A percentile compares a stretch with the other conserved stretches of the same genome.
phyloP scores from a whole-genome alignment of 306 rosid genomes.

The Lathyrus oleraceus region DNA sequence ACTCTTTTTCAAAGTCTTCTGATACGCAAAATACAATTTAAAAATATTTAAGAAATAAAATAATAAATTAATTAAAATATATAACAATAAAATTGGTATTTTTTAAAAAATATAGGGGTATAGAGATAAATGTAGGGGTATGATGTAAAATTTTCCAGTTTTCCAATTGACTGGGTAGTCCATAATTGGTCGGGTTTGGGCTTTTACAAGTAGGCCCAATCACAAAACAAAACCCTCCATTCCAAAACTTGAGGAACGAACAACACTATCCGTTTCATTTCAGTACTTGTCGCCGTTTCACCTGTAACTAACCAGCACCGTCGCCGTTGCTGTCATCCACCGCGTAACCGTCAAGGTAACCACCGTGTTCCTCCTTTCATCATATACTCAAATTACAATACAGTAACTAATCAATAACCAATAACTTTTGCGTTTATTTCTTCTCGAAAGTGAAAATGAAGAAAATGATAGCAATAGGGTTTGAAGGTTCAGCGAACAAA shows the following conservation, averaged over 20 bases:
- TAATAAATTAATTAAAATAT: too few species aligned
- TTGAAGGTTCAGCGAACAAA: constrained; percentile 97
- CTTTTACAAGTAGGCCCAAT: background rate
- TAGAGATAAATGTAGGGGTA: too few species aligned
- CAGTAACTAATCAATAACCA: too few species aligned
- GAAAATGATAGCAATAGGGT: constrained; percentile 78
- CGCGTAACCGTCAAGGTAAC: background rate
- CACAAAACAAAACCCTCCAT: background rate
- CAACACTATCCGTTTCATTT: background rate
- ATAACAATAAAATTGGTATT: too few species aligned
- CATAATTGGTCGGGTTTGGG: background rate
- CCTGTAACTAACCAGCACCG: background rate
- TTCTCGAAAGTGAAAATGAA: constrained; percentile 46
- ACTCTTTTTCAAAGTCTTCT: too few species aligned
- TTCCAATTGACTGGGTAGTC: background rate
- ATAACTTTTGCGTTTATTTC: too few species aligned
- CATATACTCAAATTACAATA: background rate
- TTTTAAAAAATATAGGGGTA: too few species aligned
- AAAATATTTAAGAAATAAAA: too few species aligned
- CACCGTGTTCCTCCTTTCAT: background rate
- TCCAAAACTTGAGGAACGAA: background rate
- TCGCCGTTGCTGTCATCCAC: background rate
- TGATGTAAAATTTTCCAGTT: too few species aligned
- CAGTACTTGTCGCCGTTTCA: background rate
- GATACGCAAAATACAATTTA: too few species aligned